Evolutionary conservation across 2,329 filamentous ascomycete species (phyloP), one percentile per base, ranked within the genome.

Genomic region (Xylaria sp.): DNA sequence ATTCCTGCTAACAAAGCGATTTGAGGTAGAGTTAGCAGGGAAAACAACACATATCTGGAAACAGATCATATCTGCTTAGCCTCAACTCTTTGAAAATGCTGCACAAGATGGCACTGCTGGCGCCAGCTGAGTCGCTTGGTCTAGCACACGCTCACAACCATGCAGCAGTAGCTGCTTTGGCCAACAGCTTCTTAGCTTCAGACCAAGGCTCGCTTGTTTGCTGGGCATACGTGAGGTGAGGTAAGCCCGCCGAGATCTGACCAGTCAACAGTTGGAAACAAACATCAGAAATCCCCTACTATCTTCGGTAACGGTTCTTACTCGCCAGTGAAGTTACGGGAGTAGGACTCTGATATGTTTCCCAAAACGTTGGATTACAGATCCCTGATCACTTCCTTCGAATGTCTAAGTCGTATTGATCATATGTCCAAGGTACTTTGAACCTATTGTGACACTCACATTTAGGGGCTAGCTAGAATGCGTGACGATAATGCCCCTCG

Each of bases 401-500:
- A 13, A 39, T 33, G 23, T 63, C 49, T 28, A 25, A 12, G 46
- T 36, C 33, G n/a, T 46, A 2, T n/a, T 46, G 41, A 46, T n/a
- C 41, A 65, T 41, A n/a, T 59, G 28, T 15, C 18, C 25, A 52
- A 25, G 43, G 25, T 39, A 46, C 23, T 18, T n/a, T 56, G 20
- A 7, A 54, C 36, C 13, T 39, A 48, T 28, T 28, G 60, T 55
- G n/a, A 18, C 31, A 43, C 46, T 46, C 23, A 9, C 48, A 31
- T 20, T 23, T 18, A 12, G 31, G 25, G 58, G 20, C 20, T 55
- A 55, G 39, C 41, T n/a, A 4, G 13, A n/a, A n/a, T 46, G 15
- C 41, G 59, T 68, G 68, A 68, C 62, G 18, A 67, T 43, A 59
- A 46, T 18, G 31, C 13, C 55, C 62, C 43, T 46, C 43, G 12